Base-by-base conservation (phyloP, 1,284 basidiomycete genomes). In the Moniliella sp. region DNA sequence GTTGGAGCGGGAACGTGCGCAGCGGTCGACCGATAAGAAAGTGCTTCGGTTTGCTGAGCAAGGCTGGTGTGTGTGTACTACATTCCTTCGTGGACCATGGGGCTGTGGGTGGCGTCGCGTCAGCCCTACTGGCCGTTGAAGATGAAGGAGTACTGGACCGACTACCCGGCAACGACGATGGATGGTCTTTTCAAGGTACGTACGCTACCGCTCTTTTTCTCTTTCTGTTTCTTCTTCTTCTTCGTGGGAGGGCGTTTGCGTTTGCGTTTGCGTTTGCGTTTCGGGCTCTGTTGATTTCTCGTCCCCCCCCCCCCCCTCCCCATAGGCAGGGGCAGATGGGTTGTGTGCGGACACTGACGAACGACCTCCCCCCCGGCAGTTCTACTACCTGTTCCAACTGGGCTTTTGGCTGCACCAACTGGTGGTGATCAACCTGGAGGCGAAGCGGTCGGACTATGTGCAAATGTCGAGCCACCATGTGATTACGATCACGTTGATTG, bases 401-500 rank as follows among this genome's bases (percentile, higher is more conserved):
- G 80, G 81, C 5, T 91, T 86, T 63, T 94, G 91, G 66, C 64
- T 79, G 37, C 84, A 94, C 56, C 82, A 88, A 62, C 67, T 91
- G 12, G 68, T 93, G 40, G 76, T 88, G 34, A 70, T 97, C 59
- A 59, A 93, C 61, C 75, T 82, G n/a, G 88, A 97, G 62, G 83
- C 76, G 29, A 69, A 74, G 33, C 70, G 88, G 35, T 84, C 82
- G 56, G 88, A 97, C 62, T 81, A 91, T 61, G 68, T 68, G 61
- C 84, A 93, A 63, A 97, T 94, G 88, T 78, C 93, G 68, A 67
- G 74, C 17, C 88, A 97, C 65, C 88, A 97, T 62, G 61, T 91
- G 49, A 76, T 94, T 50, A 88, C 84, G 12, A 71, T 86, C 36
- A 60, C 68, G 25, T 71, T 97, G 42, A 73, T 93, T 64, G 60